phyloP scores from a whole-genome alignment of 1,139 yeast species.

The Lodderomyces pseudojiufengensis region DNA sequence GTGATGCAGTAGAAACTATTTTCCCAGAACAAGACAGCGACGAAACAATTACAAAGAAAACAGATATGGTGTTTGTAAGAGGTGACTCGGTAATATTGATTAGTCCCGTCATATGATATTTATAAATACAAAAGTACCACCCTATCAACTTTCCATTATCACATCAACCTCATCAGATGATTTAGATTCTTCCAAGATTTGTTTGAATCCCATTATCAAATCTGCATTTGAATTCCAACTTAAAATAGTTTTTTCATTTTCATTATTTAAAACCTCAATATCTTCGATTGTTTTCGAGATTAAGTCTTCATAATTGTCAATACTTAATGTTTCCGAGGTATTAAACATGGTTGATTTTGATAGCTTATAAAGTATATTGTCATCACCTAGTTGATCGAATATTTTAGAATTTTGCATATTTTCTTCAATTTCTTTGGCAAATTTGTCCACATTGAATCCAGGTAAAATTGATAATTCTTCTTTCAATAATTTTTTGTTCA shows the following conservation, averaged over 20 bases:
- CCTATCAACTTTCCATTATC: conserved; percentile 13
- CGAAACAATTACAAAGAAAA: conserved; percentile 50
- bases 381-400: conserved; percentile 19
- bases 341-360: conserved; percentile 16
- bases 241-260: conserved; percentile 30
- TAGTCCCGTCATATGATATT: conserved; percentile 34
- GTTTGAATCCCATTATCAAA: conserved; percentile 27
- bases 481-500: conserved; percentile 14
- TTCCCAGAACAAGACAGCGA: conserved; percentile 36
- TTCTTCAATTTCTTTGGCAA: conserved; percentile 5
- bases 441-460: conserved; percentile 15
- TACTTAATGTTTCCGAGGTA: conserved; percentile 14
- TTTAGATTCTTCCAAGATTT: conserved; percentile 16
- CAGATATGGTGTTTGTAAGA: conserved; percentile 92
- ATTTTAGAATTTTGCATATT: conserved; percentile 6
- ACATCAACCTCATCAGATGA: conserved; percentile 11
- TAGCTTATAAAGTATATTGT: conserved; percentile 11
- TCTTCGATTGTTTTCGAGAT: conserved; percentile 24
- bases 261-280: conserved; percentile 27
- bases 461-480: conserved; percentile 20
- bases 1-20: conserved; percentile 87
- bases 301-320: conserved; percentile 33
- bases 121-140: neutral
- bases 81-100: conserved; percentile 92
- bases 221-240: conserved; percentile 36